Conservation (phyloP, 768 basidiomycete genomes). For the Boletus subcaerulescens region DNA sequence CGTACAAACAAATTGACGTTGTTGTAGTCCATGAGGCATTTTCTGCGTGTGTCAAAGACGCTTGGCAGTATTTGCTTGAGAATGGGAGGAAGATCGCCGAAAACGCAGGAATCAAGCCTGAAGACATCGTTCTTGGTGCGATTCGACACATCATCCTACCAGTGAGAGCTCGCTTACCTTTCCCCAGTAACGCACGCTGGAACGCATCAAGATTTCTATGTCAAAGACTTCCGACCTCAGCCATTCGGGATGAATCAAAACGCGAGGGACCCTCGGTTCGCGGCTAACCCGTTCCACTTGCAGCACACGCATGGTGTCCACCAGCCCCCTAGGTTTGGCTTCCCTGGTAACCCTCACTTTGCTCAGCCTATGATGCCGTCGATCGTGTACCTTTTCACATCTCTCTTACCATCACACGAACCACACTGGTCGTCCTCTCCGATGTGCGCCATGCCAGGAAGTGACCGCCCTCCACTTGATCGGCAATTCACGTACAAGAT, state of each 20-base stretch:
- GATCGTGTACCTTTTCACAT: constrained; percentile 44
- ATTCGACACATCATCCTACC: background rate
- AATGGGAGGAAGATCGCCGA: constrained; percentile 32
- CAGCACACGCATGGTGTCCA: constrained; percentile 15
- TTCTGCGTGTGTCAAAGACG: constrained; percentile 30
- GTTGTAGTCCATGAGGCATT: constrained; percentile 34
- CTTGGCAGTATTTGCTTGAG: constrained; percentile 39
- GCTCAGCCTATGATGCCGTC: constrained; percentile 32
- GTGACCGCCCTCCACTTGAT: constrained; percentile 18
- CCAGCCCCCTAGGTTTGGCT: constrained; percentile 15
- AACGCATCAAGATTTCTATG: constrained; percentile 39
- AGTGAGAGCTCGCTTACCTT: background rate
- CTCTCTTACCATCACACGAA: constrained; percentile 28
- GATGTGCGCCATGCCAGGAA: constrained; percentile 18
- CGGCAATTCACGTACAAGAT: constrained; percentile 29
- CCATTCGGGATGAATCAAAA: constrained; percentile 17
- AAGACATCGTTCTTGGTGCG: constrained; percentile 44
- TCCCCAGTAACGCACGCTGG: constrained; percentile 40
- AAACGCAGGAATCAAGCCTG: constrained; percentile 35
- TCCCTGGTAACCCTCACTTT: constrained; percentile 10
- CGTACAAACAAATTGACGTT: constrained; percentile 37
- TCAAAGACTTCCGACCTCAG: constrained; percentile 32
- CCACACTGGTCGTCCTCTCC: constrained; percentile 42
- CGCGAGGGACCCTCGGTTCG: constrained; percentile 3
- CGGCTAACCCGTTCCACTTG: constrained; percentile 7